A percentile compares a stretch with the other conserved stretches of the same genome.
Conservation (phyloP, 805 yeast genomes). For the Candida suzukii region DNA sequence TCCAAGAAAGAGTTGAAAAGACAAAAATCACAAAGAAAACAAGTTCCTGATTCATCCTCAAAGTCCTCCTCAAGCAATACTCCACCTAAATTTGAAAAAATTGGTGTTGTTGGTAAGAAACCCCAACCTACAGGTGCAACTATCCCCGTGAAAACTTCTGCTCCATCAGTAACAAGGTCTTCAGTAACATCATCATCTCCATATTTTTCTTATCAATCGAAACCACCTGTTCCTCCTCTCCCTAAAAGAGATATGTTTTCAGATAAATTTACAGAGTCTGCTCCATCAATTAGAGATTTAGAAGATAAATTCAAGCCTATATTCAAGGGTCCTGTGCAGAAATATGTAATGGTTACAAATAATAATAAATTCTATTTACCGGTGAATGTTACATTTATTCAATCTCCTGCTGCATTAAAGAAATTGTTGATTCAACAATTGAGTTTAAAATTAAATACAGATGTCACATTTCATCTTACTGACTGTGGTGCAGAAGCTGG, state of each 20-base stretch:
- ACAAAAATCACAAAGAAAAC: neutral
- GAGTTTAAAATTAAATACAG: slow-evolving; percentile 25
- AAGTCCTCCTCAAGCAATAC: slow-evolving; percentile 2
- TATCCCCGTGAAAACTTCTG: slow-evolving; percentile 18
- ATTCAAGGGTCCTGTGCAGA: slow-evolving; percentile 24
- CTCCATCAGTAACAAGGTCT: slow-evolving; percentile 1
- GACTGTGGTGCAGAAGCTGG: slow-evolving; percentile 62
- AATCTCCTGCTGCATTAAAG: slow-evolving; percentile 31
- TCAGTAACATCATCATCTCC: slow-evolving; percentile 1
- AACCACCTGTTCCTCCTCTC: neutral
- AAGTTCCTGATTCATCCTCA: slow-evolving; percentile 4
- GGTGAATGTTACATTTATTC: slow-evolving; percentile 30
- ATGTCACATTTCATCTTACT: slow-evolving; percentile 49
- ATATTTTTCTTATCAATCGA: neutral
- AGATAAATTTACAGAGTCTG: too few relatives aligned
- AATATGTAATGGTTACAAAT: slow-evolving; percentile 49
- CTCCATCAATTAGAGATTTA: slow-evolving; percentile 5
- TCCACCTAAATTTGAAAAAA: slow-evolving; percentile 22
- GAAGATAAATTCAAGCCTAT: slow-evolving; percentile 33
- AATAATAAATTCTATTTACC: slow-evolving; percentile 54
- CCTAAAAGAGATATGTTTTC: neutral
- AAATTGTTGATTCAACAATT: slow-evolving; percentile 30
- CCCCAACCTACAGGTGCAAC: slow-evolving; percentile 28
- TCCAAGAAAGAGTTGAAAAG: neutral
- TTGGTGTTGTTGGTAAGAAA: slow-evolving; percentile 27